Evolutionary conservation across 148 eudicot species (phyloP), one percentile per base, ranked within the genome.

Genomic region (Rhododendron molle): DNA sequence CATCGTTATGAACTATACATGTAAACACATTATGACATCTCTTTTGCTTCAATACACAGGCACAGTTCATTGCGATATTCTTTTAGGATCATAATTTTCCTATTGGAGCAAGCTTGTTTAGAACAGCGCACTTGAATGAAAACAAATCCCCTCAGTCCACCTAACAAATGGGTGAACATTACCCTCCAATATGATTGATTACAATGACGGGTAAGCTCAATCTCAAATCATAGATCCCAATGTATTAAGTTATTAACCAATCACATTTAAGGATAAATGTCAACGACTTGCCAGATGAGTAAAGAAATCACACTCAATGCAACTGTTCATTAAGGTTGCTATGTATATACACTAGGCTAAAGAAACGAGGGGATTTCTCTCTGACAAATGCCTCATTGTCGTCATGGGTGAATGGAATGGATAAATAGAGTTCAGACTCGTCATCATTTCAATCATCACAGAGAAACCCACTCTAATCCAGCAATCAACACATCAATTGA

Each of bases 331-430:
- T 26, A 0, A 67, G 73, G 34, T 12, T 67, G 73, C 34, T 34
- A 34, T 34, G 0, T 34, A 34, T 34, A 34, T 34, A 34, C 1
- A 3, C 32, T 67, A 3, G 4, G 36, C 46, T n/a, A 21, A 21
- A 44, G 15, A 4, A 23, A 3, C 26, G 32, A 74, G 81, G 73
- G 84, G 76, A 50, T 83, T 83, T 72, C 85, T 83, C 85, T 72
- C 85, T 72, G 79, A 83, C 85, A 83, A 72, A 83, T 83, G 85
- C 85, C 85, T 83, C 85, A 38, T 72, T 32, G 85, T 83, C 85
- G 30, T 83, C 79, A 83, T 10, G 56, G n/a, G 36, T 71, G 78
- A 83, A 69, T 69, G 85, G 85, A 83, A 71, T 71, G 85, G 85
- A 83, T 65, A 82, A 65, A 65, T 65, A 65, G 30, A 67, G 15